Evolutionary conservation across 129 eudicot species (phyloP), one percentile per base, ranked within the genome.

Genomic region (Calendula officinalis): DNA sequence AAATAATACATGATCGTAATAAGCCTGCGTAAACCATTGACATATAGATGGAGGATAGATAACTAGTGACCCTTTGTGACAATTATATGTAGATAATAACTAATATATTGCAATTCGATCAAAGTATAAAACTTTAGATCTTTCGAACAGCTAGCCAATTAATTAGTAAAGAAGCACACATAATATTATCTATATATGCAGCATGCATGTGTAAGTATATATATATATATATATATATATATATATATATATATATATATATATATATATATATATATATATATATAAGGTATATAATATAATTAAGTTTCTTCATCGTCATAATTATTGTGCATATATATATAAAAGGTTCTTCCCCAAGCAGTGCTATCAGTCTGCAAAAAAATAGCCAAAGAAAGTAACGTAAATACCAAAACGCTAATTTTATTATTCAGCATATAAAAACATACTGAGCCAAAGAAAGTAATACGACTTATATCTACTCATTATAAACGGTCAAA

Each of bases 291-390:
- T 73, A 64, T 9, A 55, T 39, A 73, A 55, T 63, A 22, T 22
- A 22, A 2, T 71, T 51, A 50, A 45, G 62, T 40, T 39, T 56
- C 39, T 37, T 46, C 60, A 47, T 34, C 60, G 22, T 73, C 66
- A 56, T 46, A 32, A 32, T 57, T 56, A 40, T 66, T 65, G 39
- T 47, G 30, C 67, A 32, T 32, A 73, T 7, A 51, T 40, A 47
- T 48, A 37, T 44, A 56, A 13, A 47, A 37, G 47, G 27, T 39
- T 15, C 45, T 40, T 47, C 49, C 53, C 47, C 70, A 42, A 56
- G 45, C 39, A 74, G 33, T 14, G 33, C 33, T 35, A 74, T 74
- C 68, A 74, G 38, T 74, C 78, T 74, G 78, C 73, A 74, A 66
- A 56, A 44, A 65, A 53, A 58, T 10, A 46, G 8, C 5, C 47